Evolutionary conservation across 345 rosid genomes (phyloP).

Genomic region (Pseudoturritis turrita): DNA sequence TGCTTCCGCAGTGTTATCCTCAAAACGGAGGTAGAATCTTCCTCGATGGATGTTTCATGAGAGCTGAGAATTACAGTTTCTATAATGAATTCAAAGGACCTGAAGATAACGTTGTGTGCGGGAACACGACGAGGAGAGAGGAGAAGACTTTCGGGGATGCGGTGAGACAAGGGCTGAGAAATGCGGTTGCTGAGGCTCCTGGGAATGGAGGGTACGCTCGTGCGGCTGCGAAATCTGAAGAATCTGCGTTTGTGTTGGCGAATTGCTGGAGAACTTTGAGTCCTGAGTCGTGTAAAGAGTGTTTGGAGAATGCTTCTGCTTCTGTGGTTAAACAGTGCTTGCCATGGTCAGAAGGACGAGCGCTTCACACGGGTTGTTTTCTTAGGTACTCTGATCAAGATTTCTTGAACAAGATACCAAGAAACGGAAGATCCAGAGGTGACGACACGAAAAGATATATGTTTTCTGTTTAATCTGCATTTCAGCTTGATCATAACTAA

Average conservation of each 20-base stretch:
- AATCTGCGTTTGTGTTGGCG: slow-evolving; percentile 63
- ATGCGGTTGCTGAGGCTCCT: slow-evolving; percentile 45
- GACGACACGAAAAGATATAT: neutral
- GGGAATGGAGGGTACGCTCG: slow-evolving; percentile 48
- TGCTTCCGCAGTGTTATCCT: slow-evolving; percentile 90
- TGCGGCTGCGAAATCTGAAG: slow-evolving; percentile 32
- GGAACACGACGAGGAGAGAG: slow-evolving; percentile 47
- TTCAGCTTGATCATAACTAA: neutral
- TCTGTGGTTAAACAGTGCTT: slow-evolving; percentile 52
- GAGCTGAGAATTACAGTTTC: slow-evolving; percentile 82
- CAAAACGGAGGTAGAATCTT: slow-evolving; percentile 67
- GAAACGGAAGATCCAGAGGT: slow-evolving; percentile 64
- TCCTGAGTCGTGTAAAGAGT: slow-evolving; percentile 52
- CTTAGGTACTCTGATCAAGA: slow-evolving; percentile 72
- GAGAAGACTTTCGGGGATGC: slow-evolving; percentile 36
- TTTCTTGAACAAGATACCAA: slow-evolving; percentile 58
- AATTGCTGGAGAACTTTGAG: slow-evolving; percentile 82
- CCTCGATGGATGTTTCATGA: slow-evolving; percentile 96
- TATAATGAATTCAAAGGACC: slow-evolving; percentile 60
- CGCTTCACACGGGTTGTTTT: slow-evolving; percentile 82
- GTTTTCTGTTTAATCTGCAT: neutral
- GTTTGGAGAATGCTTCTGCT: slow-evolving; percentile 66
- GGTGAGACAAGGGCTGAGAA: slow-evolving; percentile 44
- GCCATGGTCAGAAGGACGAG: slow-evolving; percentile 89
- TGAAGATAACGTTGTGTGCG: slow-evolving; percentile 54